Conservation (phyloP, 306 rosid species). For the Prunus salicina region DNA sequence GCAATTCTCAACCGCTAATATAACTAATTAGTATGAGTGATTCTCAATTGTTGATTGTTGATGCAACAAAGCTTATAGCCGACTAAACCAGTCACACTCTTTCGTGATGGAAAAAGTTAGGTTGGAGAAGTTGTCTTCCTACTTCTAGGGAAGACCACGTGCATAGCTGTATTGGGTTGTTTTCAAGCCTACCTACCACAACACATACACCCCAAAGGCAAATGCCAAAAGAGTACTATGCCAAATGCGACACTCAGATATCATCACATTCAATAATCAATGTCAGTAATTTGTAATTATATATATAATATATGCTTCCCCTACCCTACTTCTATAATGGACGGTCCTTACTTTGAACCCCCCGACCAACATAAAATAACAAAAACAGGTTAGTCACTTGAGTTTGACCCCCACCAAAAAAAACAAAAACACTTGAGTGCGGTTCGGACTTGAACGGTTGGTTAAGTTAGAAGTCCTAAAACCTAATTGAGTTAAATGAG, state of each 20-base stretch:
- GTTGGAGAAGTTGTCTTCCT: background rate
- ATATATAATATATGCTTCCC: background rate
- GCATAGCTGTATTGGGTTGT: background rate
- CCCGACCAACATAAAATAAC: background rate
- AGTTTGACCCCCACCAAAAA: too few species aligned
- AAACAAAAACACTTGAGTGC: background rate
- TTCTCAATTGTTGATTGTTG: too few species aligned
- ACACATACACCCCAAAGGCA: background rate
- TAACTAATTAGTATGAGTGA: too few species aligned
- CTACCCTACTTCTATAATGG: background rate
- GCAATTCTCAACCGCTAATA: too few species aligned
- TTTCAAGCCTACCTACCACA: background rate
- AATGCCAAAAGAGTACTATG: background rate
- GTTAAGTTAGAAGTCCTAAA: background rate
- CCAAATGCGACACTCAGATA: background rate
- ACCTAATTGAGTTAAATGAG: too few species aligned
- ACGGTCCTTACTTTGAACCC: background rate
- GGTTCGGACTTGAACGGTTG: background rate
- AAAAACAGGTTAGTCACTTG: background rate
- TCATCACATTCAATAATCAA: background rate
- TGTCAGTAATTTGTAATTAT: background rate
- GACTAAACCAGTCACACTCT: too few species aligned
- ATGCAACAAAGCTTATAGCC: too few species aligned
- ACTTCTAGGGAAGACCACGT: conserved; percentile 13
- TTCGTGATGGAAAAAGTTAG: background rate